Base-by-base conservation (phyloP, 2,329 filamentous ascomycete species). In the Epichloe glyceriae region DNA sequence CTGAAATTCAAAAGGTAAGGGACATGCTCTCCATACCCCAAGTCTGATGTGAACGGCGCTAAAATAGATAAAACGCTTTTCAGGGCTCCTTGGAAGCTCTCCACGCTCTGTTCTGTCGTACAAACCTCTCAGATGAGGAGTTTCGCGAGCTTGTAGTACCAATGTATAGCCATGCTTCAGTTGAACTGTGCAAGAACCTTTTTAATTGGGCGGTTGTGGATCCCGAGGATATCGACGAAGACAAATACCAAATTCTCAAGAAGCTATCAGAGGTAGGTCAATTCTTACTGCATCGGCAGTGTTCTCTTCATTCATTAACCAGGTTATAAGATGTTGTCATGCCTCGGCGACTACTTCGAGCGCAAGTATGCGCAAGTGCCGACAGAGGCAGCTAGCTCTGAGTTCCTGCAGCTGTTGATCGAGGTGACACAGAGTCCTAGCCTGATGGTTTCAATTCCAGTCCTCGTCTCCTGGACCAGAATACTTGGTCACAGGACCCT, bases 201-300 rank as follows among this genome's bases (percentile, higher is more conserved):
- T 89, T 88, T 60, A 80, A 85, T 54, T 93, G 87, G 86, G 87
- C 88, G 4, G 69, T 81, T 11, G 83, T 91, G 42, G 85, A 89
- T 56, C 79, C 88, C 3, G 79, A 87, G 53, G 85, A 95, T 58
- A 81, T 95, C 52, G 87, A 96, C 57, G 88, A 95, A 61, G 84
- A 89, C 61, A 94, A 89, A 63, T 97, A 98, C 64, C 82, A 88
- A 50, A 82, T 96, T 58, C 82, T 87, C 40, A 97, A 97, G 71
- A 96, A 95, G 67, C 80, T 97, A 45, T 89, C 90, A 1, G 93
- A 98, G 78, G 86, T 89, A 74, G 57, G 70, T 58, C 14, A 10
- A 11, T 39, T 15, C 30, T 22, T 12, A 4, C 33, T 11, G 33
- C 19, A 20, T 33, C 30, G 33, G 43, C 33, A 30, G 43, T 50